Base-by-base conservation (phyloP, 305 asterid genomes). In the Lippia alba region DNA sequence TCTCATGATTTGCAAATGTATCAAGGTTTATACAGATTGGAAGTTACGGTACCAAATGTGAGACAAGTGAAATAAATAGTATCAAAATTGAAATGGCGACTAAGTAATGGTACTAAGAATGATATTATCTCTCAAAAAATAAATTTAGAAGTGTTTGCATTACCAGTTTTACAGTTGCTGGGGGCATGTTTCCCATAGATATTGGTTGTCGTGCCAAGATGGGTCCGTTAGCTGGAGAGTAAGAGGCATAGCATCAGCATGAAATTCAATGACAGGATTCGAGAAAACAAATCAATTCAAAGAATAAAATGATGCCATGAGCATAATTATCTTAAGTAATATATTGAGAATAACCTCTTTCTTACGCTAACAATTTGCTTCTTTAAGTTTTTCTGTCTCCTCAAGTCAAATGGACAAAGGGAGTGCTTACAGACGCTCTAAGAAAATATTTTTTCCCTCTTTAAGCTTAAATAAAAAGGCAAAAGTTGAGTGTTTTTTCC, bases 131-230 rank as follows among this genome's bases (percentile, higher is more conserved):
- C 9, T 55, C n/a, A 34, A 67, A 41, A 61, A 63, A 24, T 24
- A 74, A 76, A 18, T 5, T 14, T 11, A 18, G 48, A 70, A 65
- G 41, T 18, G 55, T 33, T 61, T 68, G 73, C 58, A 87, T 82
- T 84, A 91, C 99, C 86, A 90, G 84, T 92, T 92, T 95, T 71
- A 92, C 93, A 73, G 86, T 87, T 51, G 96, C 91, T 62, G 97
- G 82, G 45, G 96, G 89, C 30, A 84, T 64, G 72, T 80, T 87
- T 79, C 87, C 96, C 55, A 82, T 82, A 48, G 97, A 64, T 67
- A 81, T 74, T 48, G 89, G 82, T 73, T 77, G 93, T 64, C 97
- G 85, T 73, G 71, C 86, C 83, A 82, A 61, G 72, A 71, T 82
- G 70, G 96, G 34, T 69, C 85, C 94, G 70, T 84, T 89, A 54